A percentile compares a stretch with the other conserved stretches of the same genome.
Evolutionary conservation across 2,329 filamentous ascomycete genomes (phyloP).

Genomic region (Microsporum canis): DNA sequence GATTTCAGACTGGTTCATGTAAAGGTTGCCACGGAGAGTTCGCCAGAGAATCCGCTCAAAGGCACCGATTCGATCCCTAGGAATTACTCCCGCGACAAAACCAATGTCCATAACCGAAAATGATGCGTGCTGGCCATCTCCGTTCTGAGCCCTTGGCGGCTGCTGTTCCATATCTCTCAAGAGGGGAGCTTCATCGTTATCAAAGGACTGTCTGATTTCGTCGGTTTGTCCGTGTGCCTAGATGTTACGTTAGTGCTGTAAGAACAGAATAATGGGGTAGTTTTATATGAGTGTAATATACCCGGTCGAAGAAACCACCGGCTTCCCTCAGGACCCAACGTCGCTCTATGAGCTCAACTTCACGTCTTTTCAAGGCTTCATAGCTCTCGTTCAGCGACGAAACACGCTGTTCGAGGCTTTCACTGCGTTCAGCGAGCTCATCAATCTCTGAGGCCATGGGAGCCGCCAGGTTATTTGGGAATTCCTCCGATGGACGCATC

Average conservation of each 20-base stretch:
- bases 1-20: constrained; percentile 99
- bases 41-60: constrained; percentile 98
- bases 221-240: constrained; percentile 87
- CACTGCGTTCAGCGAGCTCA: constrained; percentile 81
- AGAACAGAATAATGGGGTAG: too few species aligned
- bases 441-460: constrained; percentile 93
- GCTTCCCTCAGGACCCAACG: constrained; percentile 95
- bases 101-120: constrained; percentile 99
- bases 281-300: constrained; percentile 18
- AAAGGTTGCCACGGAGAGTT: constrained; percentile 90
- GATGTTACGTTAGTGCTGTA: constrained; percentile 3
- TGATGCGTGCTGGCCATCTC: constrained; percentile 58
- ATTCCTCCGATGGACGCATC: constrained; percentile 83
- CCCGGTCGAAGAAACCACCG: constrained; percentile 88
- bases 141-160: constrained; percentile 46
- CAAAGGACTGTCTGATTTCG: constrained; percentile 80
- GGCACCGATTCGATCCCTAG: constrained; percentile 79
- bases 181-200: constrained; percentile 82
- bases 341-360: constrained; percentile 96
- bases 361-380: constrained; percentile 93
- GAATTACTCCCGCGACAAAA: constrained; percentile 92
- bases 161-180: constrained; percentile 88
- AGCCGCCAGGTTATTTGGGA: constrained; percentile 71
- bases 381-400: constrained; percentile 94
- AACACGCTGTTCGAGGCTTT: constrained; percentile 83